Base-by-base conservation (phyloP, 495 filamentous ascomycete genomes). In the Aspergillus egyptiacus region DNA sequence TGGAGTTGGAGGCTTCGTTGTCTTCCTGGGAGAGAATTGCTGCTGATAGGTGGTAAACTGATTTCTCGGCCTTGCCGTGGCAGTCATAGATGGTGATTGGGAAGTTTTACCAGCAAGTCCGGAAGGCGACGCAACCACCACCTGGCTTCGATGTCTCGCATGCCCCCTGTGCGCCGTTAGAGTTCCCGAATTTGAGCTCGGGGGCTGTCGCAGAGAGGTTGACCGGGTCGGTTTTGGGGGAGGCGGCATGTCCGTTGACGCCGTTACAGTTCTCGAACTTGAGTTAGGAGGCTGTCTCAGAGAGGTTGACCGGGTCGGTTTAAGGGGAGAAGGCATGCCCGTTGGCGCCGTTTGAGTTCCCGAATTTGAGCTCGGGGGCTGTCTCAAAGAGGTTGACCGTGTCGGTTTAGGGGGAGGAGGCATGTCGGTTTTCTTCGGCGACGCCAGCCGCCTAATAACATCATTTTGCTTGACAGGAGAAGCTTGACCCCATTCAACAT, bases 11-110 rank as follows among this genome's bases (percentile, higher is more conserved):
- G 80, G 75, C 43, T 83, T 86, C 1, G 68, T 71, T 0, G 71
- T 60, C 57, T 88, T 88, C 51, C 75, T 80, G 1, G 84, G 84
- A 8, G 79, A 81, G 60, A 78, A 85, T 50, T 83, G 78, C 57
- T 87, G 82, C 50, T 89, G 86, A 46, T 82, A 75, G 0, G 78
- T 84, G 14, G 75, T 77, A 58, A 87, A 86, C 28, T 75, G 71
- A 13, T 81, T 73, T 31, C 62, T 66, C 15, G 67, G 54, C n/a
- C 54, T 50, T n/a, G 53, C 37, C 11, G 55, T 50, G 7, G 50
- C 41, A 9, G 54, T 39, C n/a, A 56, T 25, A 2, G 56, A 34
- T 7, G 58, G 37, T 5, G 50, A 44, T 14, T 37, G 31, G 15
- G 52, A 25, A 19, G 46, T 50, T 22, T 39, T 60, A 6, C 46